Conservation (phyloP, 225 moss, liverwort and hornwort genomes). For the Straminergon stramineum region DNA sequence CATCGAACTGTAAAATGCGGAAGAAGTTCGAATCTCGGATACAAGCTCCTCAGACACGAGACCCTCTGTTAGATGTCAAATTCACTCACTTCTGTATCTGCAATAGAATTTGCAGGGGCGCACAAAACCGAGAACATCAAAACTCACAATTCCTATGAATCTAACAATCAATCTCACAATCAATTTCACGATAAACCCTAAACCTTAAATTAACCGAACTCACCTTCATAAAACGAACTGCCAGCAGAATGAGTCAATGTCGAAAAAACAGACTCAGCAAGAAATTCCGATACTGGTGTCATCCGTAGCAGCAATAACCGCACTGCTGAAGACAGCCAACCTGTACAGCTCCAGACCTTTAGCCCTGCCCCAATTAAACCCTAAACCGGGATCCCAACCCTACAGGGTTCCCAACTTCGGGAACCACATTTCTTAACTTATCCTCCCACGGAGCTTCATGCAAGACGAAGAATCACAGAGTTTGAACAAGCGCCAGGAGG, state of each 20-base stretch:
- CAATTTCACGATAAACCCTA: not conserved
- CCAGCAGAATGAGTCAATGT: not conserved
- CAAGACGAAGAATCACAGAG: not conserved
- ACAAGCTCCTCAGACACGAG: not conserved
- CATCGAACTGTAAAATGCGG: not conserved
- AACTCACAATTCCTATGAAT: not conserved
- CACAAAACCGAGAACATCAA: not conserved
- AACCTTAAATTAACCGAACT: not conserved
- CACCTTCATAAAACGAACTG: not conserved
- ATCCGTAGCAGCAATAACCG: not conserved
- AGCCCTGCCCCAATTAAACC: not conserved
- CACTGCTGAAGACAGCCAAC: not conserved
- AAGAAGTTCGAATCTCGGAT: not conserved
- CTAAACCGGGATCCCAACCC: not conserved
- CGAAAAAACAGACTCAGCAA: not conserved
- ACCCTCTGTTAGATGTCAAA: not conserved
- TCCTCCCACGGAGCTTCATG: not conserved
- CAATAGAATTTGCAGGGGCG: not conserved
- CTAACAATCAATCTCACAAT: not conserved
- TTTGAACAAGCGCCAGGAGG: not conserved
- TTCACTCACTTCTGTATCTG: not conserved
- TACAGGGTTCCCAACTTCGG: not conserved
- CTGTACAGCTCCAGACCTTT: not conserved
- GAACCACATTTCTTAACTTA: not conserved
- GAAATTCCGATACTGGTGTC: not conserved